Evolutionary conservation across 2,329 filamentous ascomycete species (phyloP), one percentile per base, ranked within the genome.

Genomic region (Cylindrodendrum hubeiense): DNA sequence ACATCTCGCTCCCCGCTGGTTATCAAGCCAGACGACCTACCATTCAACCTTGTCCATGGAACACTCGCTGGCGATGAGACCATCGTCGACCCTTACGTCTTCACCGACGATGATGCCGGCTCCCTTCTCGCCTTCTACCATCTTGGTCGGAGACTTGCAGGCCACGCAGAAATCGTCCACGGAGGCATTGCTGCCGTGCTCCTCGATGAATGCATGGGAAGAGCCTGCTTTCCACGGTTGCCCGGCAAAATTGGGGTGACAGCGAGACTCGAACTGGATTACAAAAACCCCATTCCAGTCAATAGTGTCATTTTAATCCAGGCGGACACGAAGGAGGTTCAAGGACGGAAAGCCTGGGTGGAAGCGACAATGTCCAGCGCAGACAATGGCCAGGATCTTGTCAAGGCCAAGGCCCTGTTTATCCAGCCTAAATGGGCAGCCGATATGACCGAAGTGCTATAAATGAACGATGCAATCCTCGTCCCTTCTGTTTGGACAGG

Each of bases 151-250:
- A 46, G 22, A 13, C 63, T 74, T 15, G 60, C 69, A 2, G 70
- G 70, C 17, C 71, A 74, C 33, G 17, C 34, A 5, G 67, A 67
- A 1, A 62, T 71, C 12, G 62, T 72, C 4, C 70, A 74, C 34
- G 71, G 71, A 9, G 71, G 71, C 10, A 47, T 74, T 34, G 39
- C 65, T 15, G 66, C 70, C 2, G 51, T 63, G 19, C 44, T 74
- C n/a, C 58, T 72, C 8, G 71, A 74, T 49, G 70, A 70, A 19
- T 64, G 64, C 24, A 66, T 68, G 58, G 71, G 69, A 6, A 30
- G 63, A 19, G 67, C 63, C 30, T 51, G 51, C 21, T 63, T 71
- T 17, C 53, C 63, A 15, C 46, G 54, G 10, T 56, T 68, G 0
- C 33, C 54, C 15, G 62, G 61, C n/a, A 65, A 67, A 46, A 66